Conservation (phyloP, 768 basidiomycete genomes). For the Phaeotremella skinneri region DNA sequence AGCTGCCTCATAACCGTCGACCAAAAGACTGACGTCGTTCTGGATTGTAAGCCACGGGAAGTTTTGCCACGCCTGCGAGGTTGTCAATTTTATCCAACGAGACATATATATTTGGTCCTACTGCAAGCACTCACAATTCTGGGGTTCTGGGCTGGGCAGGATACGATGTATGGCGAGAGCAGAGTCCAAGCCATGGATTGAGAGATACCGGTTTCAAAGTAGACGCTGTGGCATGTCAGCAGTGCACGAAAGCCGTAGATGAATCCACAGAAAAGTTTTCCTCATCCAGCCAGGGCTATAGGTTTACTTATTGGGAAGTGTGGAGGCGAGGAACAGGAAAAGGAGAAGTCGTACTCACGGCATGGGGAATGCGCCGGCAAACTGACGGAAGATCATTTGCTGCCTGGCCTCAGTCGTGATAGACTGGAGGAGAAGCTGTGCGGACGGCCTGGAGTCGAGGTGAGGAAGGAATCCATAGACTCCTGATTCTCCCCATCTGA, state of each 20-base stretch:
- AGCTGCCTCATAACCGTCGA: constrained; percentile 53
- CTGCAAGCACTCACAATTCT: constrained; percentile 45
- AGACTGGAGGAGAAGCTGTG: constrained; percentile 59
- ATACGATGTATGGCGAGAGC: constrained; percentile 58
- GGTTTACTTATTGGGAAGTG: too few relatives aligned
- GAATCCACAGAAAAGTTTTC: too few relatives aligned
- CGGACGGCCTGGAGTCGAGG: constrained; percentile 60
- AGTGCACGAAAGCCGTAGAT: neutral
- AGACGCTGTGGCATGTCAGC: neutral
- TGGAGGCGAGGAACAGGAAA: too few relatives aligned
- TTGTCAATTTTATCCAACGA: neutral
- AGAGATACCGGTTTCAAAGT: constrained; percentile 55
- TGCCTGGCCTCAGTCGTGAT: constrained; percentile 66
- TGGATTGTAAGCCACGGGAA: constrained; percentile 61
- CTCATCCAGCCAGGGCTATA: too few relatives aligned
- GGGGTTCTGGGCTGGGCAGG: constrained; percentile 60
- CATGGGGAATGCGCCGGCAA: constrained; percentile 61
- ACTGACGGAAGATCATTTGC: constrained; percentile 66
- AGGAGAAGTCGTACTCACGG: constrained; percentile 52
- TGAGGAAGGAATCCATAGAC: constrained; percentile 67
- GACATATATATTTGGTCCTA: neutral
- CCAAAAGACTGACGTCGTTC: constrained; percentile 51
- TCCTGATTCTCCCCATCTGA: constrained; percentile 59
- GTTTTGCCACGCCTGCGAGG: constrained; percentile 55
- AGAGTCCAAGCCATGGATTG: constrained; percentile 66